Conservation (phyloP, 108 stramenopile genomes). For the Phaeodactylum tricornutum region DNA sequence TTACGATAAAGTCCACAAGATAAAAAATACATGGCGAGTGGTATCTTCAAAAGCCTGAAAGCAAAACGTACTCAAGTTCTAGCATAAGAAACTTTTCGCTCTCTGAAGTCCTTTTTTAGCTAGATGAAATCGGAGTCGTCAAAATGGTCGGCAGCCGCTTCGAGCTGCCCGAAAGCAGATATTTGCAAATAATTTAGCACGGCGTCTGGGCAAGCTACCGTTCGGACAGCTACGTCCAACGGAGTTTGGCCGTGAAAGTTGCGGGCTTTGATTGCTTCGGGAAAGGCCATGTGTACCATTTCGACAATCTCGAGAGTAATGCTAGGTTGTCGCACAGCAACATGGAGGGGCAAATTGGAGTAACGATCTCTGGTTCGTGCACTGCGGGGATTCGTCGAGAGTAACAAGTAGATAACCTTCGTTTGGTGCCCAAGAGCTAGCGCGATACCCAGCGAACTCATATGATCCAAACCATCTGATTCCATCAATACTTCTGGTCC, state of each 20-base stretch:
- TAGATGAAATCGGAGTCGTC: too few relatives aligned
- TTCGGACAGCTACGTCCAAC: conserved; percentile 29
- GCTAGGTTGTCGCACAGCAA: conserved; percentile 13
- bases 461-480: conserved; percentile 24
- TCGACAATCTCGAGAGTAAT: conserved; percentile 6
- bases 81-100: too few relatives aligned
- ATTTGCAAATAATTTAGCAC: conserved; percentile 30
- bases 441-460: conserved; percentile 20
- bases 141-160: too few relatives aligned
- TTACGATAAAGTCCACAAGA: too few relatives aligned
- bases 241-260: conserved; percentile 46
- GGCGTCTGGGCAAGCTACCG: conserved; percentile 20
- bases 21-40: too few relatives aligned
- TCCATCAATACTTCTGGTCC: conserved; percentile 26
- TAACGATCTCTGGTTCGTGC: conserved; percentile 17
- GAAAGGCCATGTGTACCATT: conserved; percentile 11
- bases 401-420: conserved; percentile 14
- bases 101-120: too few relatives aligned
- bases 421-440: conserved; percentile 5
- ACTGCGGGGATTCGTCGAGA: conserved; percentile 18
- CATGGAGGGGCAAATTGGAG: conserved; percentile 33
- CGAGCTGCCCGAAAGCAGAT: too few relatives aligned
- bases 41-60: too few relatives aligned
- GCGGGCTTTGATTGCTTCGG: conserved; percentile 18
- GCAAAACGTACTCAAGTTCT: too few relatives aligned